Evolutionary conservation across 2,329 filamentous ascomycete species (phyloP).

Genomic region (Lasiodiplodia gonubiensis): DNA sequence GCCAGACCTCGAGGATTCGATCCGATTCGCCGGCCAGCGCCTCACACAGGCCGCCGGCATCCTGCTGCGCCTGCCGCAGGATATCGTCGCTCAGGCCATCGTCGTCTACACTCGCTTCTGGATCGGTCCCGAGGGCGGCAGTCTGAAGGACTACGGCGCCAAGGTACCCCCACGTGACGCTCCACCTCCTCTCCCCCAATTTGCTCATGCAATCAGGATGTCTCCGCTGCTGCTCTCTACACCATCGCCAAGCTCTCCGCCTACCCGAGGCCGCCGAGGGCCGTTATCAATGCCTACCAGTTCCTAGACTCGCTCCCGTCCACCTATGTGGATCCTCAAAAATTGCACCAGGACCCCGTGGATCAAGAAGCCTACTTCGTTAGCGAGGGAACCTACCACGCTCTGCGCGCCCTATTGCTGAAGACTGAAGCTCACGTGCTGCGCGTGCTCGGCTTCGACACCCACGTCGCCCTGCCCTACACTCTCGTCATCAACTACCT

Average conservation of each 20-base stretch:
- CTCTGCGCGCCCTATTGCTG: constrained; percentile 68
- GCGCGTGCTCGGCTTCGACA: constrained; percentile 77
- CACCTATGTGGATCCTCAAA: constrained; percentile 56
- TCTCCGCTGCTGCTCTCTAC: constrained; percentile 82
- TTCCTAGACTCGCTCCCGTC: constrained; percentile 74
- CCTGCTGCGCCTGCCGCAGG: constrained; percentile 82
- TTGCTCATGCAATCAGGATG: constrained; percentile 61
- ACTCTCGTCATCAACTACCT: constrained; percentile 89
- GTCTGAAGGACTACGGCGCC: constrained; percentile 57
- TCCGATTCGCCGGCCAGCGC: constrained; percentile 73
- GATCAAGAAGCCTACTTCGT: constrained; percentile 59
- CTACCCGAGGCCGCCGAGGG: constrained; percentile 75
- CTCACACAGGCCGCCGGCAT: constrained; percentile 80
- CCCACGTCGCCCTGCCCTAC: constrained; percentile 84
- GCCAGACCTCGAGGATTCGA: constrained; percentile 70
- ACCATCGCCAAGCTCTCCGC: constrained; percentile 82
- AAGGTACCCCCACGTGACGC: constrained; percentile 54
- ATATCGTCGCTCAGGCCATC: constrained; percentile 83
- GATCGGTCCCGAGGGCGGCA: constrained; percentile 63
- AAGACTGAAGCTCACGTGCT: constrained; percentile 79
- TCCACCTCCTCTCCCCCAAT: background rate
- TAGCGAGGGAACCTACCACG: constrained; percentile 73
- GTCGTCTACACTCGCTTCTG: constrained; percentile 83
- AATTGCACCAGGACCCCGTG: constrained; percentile 32
- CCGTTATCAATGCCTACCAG: constrained; percentile 82